Percentiles rank a stretch among this genome's conserved stretches.
Conservation (phyloP, 371 early-diverging fungal genomes). For the Apophysomyces ossiformis region DNA sequence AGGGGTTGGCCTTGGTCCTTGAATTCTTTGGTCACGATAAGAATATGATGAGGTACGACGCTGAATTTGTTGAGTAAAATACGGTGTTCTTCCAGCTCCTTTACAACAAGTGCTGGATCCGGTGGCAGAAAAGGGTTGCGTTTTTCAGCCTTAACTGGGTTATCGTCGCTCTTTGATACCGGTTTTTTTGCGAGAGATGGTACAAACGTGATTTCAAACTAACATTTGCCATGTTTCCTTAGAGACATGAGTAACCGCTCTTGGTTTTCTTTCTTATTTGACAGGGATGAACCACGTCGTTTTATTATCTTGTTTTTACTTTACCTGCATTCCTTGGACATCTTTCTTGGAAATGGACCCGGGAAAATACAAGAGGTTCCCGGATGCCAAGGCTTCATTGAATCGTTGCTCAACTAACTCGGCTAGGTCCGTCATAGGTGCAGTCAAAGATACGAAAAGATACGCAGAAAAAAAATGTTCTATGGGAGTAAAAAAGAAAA, state of each 20-base stretch:
- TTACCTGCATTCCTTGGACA: conserved; percentile 36
- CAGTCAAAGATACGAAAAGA: neutral
- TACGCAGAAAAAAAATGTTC: neutral
- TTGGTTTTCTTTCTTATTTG: neutral
- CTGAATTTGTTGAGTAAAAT: conserved; percentile 80
- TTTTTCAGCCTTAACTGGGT: conserved; percentile 26
- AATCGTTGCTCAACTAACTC: conserved; percentile 31
- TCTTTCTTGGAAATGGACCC: conserved; percentile 21
- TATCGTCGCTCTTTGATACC: conserved; percentile 23
- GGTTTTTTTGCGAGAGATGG: conserved; percentile 57
- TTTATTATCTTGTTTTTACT: too few species aligned
- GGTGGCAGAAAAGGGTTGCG: conserved; percentile 75
- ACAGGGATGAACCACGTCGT: neutral
- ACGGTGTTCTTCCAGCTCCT: conserved; percentile 59
- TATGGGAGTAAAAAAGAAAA: neutral
- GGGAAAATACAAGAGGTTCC: conserved; percentile 34
- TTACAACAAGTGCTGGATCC: conserved; percentile 60
- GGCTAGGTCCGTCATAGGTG: conserved; percentile 2
- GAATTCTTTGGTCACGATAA: conserved; percentile 78
- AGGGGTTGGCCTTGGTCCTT: conserved; percentile 66
- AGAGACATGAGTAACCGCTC: neutral
- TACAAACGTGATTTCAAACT: conserved; percentile 57
- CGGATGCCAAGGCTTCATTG: conserved; percentile 33
- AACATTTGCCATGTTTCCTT: neutral
- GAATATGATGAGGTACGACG: conserved; percentile 66